Evolutionary conservation across 345 rosid species (phyloP), one percentile per base, ranked within the genome.

Genomic region (Lumnitzera racemosa): DNA sequence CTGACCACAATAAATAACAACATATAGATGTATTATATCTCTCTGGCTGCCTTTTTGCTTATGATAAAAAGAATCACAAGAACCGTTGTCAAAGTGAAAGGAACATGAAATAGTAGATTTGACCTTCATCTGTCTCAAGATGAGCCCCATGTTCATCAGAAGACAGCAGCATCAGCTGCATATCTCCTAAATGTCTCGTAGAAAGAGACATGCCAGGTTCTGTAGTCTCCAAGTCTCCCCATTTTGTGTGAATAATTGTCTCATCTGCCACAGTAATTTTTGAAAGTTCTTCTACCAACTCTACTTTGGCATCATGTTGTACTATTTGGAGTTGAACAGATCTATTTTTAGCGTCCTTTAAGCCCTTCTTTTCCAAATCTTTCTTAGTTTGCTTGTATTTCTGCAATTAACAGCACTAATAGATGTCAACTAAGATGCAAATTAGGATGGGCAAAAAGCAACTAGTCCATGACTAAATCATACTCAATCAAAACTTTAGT

Each of bases 261-360:
- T 69, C 71, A 57, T 82, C 97, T 43, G 49, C 86, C 86, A 90
- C 79, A 79, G 72, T 84, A 64, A 84, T 79, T 76, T 79, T 88
- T 49, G 97, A 88, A 60, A 83, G 57, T 66, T 79, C 97, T 70
- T 86, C 85, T 17, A 81, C 95, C 70, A 94, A 74, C 70, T 73
- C 72, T 24, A 77, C 65, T 67, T 81, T 88, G 53, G 51, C 83
- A 62, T 79, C 83, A 66, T 85, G 81, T 55, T 74, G 80, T 54
- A 57, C 72, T 16, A 29, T 70, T 69, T 70, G 57, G 59, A 67
- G 65, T 55, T 67, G 78, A 72, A 70, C 65, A 51, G 77, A 65
- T 61, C 59, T 61, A 52, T 65, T 70, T 53, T 66, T 55, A 53
- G 68, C 70, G 70, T 67, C 70, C 53, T 65, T 69, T 52, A 59